Evolutionary conservation across 495 filamentous ascomycete genomes (phyloP), one percentile per base, ranked within the genome.

Genomic region (Glarea lozoyensis): DNA sequence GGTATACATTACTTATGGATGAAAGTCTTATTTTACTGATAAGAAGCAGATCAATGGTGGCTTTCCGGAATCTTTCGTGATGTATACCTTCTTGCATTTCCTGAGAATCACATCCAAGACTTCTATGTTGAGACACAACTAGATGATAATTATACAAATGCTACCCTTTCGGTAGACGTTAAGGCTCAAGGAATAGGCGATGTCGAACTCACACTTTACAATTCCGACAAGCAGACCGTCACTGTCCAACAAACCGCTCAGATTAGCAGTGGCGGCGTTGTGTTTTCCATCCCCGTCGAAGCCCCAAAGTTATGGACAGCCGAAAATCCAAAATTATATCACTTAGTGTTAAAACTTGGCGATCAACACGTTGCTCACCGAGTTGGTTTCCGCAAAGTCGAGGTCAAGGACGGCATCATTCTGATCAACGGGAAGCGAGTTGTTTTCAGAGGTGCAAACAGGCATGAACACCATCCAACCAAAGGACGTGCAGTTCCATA

Each of bases 251-350:
- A 54, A 24, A 42, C 50, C 6, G 48, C 37, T 24, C 40, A 37
- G 16, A 52, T 49, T 11, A 27, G 53, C 21, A 42, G 43, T 2
- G 35, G 29, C 3, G 42, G 42, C 16, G 45, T 25, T 15, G 17
- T 11, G 13, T 57, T 53, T 21, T 37, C 10, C 10, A 6, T 49
- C 17, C 46, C 32, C 11, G 40, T 53, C 16, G 24, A 29, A 17
- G 39, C 43, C 12, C 45, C 53, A 13, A 21, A 65, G 15, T 78
- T 80, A 58, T 86, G 82, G 82, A 82, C 79, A 1, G 81, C 82
- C 4, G 82, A 85, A 58, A 75, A 70, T 0, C 82, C 82, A 0
- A 67, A 78, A 45, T 63, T 85, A 1, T 85, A 78, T 50, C 64
- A 64, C 7, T 43, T 78, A 6, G 30, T 67, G 1, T 56, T 77